Evolutionary conservation across 129 eudicot genomes (phyloP), one percentile per base, ranked within the genome.

Genomic region (Pulicaria dysenterica): DNA sequence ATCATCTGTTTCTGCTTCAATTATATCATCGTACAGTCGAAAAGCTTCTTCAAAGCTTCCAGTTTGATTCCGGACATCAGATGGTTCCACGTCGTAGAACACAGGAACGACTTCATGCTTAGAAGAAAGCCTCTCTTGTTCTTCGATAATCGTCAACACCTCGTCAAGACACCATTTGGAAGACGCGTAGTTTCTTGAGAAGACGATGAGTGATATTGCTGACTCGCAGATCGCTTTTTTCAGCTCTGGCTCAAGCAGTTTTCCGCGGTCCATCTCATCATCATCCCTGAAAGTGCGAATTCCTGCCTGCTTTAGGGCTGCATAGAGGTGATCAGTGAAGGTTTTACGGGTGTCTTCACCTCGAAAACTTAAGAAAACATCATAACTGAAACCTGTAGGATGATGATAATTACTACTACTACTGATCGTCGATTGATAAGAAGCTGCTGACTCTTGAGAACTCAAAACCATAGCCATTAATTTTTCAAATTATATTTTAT

Each of bases 1-100:
- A 44, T 5, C 43, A 41, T 75, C 54, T 13, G 17, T 60, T 59
- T 77, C 76, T 3, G 8, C 19, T 1, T 59, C 44, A 3, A 69
- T 17, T 17, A 4, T 10, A 46, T 49, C 5, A 19, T 77, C 77
- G 51, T 77, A 69, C n/a, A 5, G 8, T 8, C 9, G 0, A 61
- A 77, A 77, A 59, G 81, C 57, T 2, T 77, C 65, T 77, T 19
- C 34, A 53, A 77, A 19, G 46, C 72, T 40, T 57, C 64, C 72
- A 0, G 16, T 77, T 61, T 77, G 81, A 34, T 69, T 50, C 6
- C 72, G 68, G 14, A 77, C 77, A 58, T 69, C 71, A 11, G 72
- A 58, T 3, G 77, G 72, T 24, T 77, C 81, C n/a, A 77, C 49
- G 3, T 69, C 36, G 4, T 61, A 67, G 62, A 76, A 76, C 17